A percentile compares a stretch with the other conserved stretches of the same genome.
Conservation (phyloP, 257 asterid genomes). For the Nicotiana knightiana region DNA sequence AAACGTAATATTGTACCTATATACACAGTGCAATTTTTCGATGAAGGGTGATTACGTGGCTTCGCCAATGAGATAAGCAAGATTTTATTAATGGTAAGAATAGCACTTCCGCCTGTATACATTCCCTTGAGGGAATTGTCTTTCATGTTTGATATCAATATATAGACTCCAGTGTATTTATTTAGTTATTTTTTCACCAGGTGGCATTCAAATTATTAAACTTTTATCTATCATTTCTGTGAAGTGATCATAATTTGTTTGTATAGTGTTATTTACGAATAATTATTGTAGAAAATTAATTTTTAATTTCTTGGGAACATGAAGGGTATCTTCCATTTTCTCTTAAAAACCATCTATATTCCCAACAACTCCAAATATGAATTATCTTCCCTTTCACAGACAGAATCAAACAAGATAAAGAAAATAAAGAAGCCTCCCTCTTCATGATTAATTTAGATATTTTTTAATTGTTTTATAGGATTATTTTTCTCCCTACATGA, state of each 20-base stretch:
- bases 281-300: constrained; percentile 8
- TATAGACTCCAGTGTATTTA: no score
- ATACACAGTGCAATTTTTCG: no score
- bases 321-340: not conserved
- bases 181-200: no score
- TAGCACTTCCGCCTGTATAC: no score
- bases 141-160: no score
- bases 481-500: constrained; percentile 20
- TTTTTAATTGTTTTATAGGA: constrained; percentile 7
- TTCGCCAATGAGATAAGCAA: no score
- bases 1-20: no score
- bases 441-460: constrained; percentile 27
- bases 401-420: constrained; percentile 31
- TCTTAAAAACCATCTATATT: constrained; percentile 18
- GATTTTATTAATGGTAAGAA: no score
- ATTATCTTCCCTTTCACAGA: constrained; percentile 13
- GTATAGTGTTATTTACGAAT: not conserved
- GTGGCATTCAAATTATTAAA: no score
- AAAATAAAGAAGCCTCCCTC: constrained; percentile 21
- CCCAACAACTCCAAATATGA: constrained; percentile 35
- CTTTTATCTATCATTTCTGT: not conserved
- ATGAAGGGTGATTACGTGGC: no score
- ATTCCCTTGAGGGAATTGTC: no score
- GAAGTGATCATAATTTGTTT: not conserved
- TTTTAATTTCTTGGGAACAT: not conserved